Base-by-base conservation (phyloP, 805 yeast species). In the Komagataella populi region DNA sequence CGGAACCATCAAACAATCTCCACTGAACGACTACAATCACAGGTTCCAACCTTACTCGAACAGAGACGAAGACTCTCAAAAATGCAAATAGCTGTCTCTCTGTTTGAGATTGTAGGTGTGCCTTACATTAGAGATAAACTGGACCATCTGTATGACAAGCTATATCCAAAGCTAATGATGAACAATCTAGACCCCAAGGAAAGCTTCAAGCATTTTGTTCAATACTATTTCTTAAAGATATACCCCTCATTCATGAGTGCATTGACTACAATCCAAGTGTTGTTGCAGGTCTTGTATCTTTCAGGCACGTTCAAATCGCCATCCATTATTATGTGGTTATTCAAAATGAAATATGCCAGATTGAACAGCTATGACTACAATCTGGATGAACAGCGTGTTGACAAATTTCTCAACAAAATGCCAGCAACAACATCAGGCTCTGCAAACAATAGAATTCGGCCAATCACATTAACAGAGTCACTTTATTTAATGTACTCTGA, bases 51-150 rank as follows among this genome's bases (percentile, higher is more conserved):
- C 39, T 55, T 60, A 48, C 65, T 82, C 3, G 83, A 81, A 51
- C 66, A 67, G 44, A 66, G 79, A 55, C 72, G 81, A 51, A 63
- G 80, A 39, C 69, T 90, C 48, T 73, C 78, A 0, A 59, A 57
- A 2, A 51, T 62, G 4, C 96, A 90, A 59, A 67, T 76, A 1
- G 45, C 68, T 6, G 76, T 77, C 0, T 71, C 86, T 1, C 63
- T 88, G 24, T 57, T 81, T 24, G 83, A 80, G 53, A 63, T 82
- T 6, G 78, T 87, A 2, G 81, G 85, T 1, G 59, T 80, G 0
- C 83, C 91, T 0, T 90, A 89, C 58, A 16, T 88, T 8, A 71
- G 68, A 50, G 89, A 82, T 56, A 88, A 87, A 60, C 67, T 84
- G 48, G 84, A 84, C 54, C 73, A 75, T 14, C 61, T 78, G 44